Evolutionary conservation across 2,329 filamentous ascomycete genomes (phyloP).

Genomic region (Microcyclospora tardicrescens): DNA sequence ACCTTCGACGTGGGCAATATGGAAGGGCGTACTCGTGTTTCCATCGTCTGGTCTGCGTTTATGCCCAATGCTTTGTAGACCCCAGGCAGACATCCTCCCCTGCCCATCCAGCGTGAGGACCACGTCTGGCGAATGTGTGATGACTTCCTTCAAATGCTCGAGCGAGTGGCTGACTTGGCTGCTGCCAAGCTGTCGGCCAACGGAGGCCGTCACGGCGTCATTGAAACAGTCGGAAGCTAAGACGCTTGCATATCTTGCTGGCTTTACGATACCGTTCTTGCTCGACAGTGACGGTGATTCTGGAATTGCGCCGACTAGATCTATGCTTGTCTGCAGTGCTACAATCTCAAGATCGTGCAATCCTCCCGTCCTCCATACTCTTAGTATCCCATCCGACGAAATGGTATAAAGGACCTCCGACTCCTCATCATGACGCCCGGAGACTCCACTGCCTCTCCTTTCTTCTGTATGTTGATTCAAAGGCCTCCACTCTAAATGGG

Average conservation of each 20-base stretch:
- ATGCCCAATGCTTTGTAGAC: constrained; percentile 70
- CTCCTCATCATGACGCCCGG: constrained; percentile 18
- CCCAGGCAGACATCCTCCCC: constrained; percentile 85
- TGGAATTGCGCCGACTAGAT: constrained; percentile 56
- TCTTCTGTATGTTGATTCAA: constrained; percentile 54
- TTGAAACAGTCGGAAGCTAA: constrained; percentile 72
- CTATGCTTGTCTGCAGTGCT: constrained; percentile 67
- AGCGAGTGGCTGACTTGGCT: constrained; percentile 54
- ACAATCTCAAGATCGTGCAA: constrained; percentile 57
- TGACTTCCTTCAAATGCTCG: constrained; percentile 73
- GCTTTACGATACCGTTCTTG: constrained; percentile 4
- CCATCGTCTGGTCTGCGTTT: constrained; percentile 38
- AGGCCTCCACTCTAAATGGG: constrained; percentile 72
- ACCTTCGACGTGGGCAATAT: constrained; percentile 64
- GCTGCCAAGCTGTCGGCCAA: constrained; percentile 24
- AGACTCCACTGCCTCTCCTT: constrained; percentile 16
- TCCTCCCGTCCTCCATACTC: constrained; percentile 73
- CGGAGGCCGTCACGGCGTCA: constrained; percentile 46
- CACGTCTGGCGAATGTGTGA: constrained; percentile 74
- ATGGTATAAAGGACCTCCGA: constrained; percentile 87
- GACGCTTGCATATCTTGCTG: constrained; percentile 60
- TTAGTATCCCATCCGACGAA: constrained; percentile 65
- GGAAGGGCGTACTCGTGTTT: constrained; percentile 56
- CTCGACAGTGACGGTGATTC: constrained; percentile 19
- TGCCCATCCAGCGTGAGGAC: constrained; percentile 73